Base-by-base conservation (phyloP, 192 early-diverging fungal genomes). In the Dissophora globulifera region DNA sequence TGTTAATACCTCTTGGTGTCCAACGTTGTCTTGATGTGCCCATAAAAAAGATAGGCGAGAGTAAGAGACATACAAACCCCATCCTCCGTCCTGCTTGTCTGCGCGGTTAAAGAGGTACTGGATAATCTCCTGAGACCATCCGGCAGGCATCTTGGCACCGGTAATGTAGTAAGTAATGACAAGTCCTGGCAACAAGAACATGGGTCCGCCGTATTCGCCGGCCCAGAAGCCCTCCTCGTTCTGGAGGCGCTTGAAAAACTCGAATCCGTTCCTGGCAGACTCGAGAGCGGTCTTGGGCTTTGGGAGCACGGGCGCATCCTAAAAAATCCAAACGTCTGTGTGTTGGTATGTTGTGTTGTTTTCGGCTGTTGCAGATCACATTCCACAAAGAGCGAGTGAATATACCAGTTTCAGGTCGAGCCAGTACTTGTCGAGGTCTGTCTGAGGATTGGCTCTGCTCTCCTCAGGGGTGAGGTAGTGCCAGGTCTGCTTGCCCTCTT, bases 201-300 rank as follows among this genome's bases (percentile, higher is more conserved):
- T 92, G 33, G 97, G 97, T 2, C 97, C 97, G 61, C 94, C 96
- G 82, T 97, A 98, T 57, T 95, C 93, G 41, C 95, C 96, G 2
- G 92, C 91, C 91, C 93, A 99, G 83, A 97, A 96, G 7, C 97
- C 97, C 30, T 96, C 95, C 32, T 86, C 85, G 7, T 93, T 95
- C 75, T 99, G 97, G 27, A 97, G 85, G 20, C 83, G 81, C 59
- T 87, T 84, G 70, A 90, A 95, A 81, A 98, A 99, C 67, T 88
- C 86, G 78, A 93, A 92, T n/a, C 95, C 95, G 71, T 95, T 97
- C 22, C 87, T 86, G n/a, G 96, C 96, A 22, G 91, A 81, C 54
- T 95, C 91, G 27, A 90, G 62, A 0, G 95, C 87, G 10, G 91
- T 94, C 41, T 63, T 81, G 7, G 95, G 84, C 26, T 65, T 79